Evolutionary conservation across 129 eudicot genomes (phyloP).

Genomic region (Helichrysum umbraculigerum): DNA sequence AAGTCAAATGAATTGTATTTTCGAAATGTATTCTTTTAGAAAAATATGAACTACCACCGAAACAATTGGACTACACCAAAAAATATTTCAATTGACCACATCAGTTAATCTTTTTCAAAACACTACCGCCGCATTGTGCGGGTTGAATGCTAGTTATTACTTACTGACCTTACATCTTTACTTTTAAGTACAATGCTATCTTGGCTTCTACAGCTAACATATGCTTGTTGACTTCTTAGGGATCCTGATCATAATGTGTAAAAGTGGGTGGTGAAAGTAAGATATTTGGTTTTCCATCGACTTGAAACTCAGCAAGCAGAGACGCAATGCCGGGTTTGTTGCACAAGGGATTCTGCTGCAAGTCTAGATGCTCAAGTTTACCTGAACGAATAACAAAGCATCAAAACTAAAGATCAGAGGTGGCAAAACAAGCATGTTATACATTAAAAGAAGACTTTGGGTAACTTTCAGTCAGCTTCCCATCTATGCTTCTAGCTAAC

Average conservation of each 20-base stretch:
- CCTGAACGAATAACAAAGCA: slow-evolving; percentile 31
- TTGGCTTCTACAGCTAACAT: not conserved
- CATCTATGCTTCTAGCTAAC: not conserved
- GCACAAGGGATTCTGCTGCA: slow-evolving; percentile 52
- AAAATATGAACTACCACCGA: too few relatives aligned
- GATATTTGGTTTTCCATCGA: slow-evolving; percentile 46
- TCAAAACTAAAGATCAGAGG: not conserved
- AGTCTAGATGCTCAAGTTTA: slow-evolving; percentile 62
- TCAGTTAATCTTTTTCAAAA: too few relatives aligned
- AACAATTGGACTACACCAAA: too few relatives aligned
- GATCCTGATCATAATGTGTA: not conserved
- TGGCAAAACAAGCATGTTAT: not conserved
- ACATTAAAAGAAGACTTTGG: not conserved
- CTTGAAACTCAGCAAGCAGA: slow-evolving; percentile 46
- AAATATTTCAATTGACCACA: too few relatives aligned
- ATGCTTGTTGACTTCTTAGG: not conserved
- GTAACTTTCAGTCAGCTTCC: not conserved
- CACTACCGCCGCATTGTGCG: too few relatives aligned
- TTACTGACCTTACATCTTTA: too few relatives aligned
- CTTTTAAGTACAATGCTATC: not conserved
- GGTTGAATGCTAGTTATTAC: too few relatives aligned
- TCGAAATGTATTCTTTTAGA: too few relatives aligned
- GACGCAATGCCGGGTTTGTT: slow-evolving; percentile 35
- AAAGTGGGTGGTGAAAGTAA: slow-evolving; percentile 19
- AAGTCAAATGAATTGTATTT: too few relatives aligned